Evolutionary conservation across 352 stramenopile genomes (phyloP), one percentile per base, ranked within the genome.

Genomic region (Peronosclerospora sorghi): DNA sequence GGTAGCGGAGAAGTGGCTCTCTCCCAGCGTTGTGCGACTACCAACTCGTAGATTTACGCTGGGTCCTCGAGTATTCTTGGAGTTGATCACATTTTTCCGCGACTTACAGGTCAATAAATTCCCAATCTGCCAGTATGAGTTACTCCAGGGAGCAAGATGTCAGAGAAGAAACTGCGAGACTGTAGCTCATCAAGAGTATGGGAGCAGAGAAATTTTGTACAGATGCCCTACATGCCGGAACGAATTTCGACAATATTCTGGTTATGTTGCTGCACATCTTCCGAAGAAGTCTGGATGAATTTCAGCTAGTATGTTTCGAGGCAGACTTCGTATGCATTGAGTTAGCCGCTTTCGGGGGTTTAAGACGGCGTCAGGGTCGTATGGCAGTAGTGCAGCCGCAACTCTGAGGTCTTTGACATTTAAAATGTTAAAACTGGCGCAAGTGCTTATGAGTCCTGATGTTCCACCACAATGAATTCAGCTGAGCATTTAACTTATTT

Each of bases 371-470:
- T 82, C n/a, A n/a, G n/a, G n/a, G n/a, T n/a, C n/a, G n/a, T n/a
- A n/a, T n/a, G n/a, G n/a, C n/a, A n/a, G n/a, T 38, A 94, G 70
- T 13, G 77, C 80, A 8, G 77, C 82, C 6, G 66, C 82, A 14
- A 94, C 70, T 32, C 73, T 65, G 46, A 79, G 75, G 53, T 91
- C 82, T 46, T 94, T 80, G n/a, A 78, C 78, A 62, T 94, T n/a
- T n/a, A n/a, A n/a, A n/a, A n/a, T n/a, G n/a, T n/a, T n/a, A n/a
- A n/a, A n/a, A n/a, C n/a, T n/a, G 32, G 79, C 75, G 41, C 82
- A 89, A 8, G 82, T 80, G 44, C 91, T 89, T 34, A 83, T 54
- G 76, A 86, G 60, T 91, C 79, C 29, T 87, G 30, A 51, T 87
- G 89, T 52, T 91, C 79, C 18, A 91, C 72, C 18, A 91, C 79